Percentiles rank a stretch among this genome's conserved stretches.
Conservation (phyloP, 2,329 filamentous ascomycete species). For the Cytospora schulzeri region DNA sequence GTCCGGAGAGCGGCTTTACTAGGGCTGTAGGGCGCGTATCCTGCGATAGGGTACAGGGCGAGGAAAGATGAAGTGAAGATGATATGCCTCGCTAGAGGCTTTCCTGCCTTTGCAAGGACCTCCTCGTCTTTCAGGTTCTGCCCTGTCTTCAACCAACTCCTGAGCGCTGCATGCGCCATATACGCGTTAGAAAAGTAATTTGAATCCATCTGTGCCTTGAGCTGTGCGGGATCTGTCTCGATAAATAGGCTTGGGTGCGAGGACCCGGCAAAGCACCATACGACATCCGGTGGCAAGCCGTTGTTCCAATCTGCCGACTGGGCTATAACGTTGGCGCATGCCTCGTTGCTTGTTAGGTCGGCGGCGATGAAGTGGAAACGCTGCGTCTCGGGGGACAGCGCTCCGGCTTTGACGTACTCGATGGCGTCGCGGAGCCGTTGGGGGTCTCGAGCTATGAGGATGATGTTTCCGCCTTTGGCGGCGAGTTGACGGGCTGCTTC, state of each 20-base stretch:
- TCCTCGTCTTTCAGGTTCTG: not conserved
- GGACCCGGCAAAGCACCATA: slow-evolving; percentile 68
- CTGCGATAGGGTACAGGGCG: slow-evolving; percentile 63
- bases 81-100: slow-evolving; percentile 53
- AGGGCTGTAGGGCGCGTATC: slow-evolving; percentile 67
- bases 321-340: slow-evolving; percentile 58
- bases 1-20: slow-evolving; percentile 68
- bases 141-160: slow-evolving; percentile 33
- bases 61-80: slow-evolving; percentile 68
- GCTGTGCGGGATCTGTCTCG: slow-evolving; percentile 38
- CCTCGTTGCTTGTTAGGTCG: slow-evolving; percentile 60
- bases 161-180: slow-evolving; percentile 40
- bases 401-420: slow-evolving; percentile 25
- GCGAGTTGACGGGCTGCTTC: slow-evolving; percentile 76
- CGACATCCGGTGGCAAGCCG: slow-evolving; percentile 60
- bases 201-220: slow-evolving; percentile 41
- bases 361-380: slow-evolving; percentile 67
- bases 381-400: slow-evolving; percentile 50
- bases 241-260: slow-evolving; percentile 52
- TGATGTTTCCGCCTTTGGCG: slow-evolving; percentile 79
- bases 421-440: slow-evolving; percentile 74
- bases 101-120: not conserved
- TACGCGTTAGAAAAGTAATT: slow-evolving; percentile 45
- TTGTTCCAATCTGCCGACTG: slow-evolving; percentile 66
- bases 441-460: slow-evolving; percentile 79